These are phyloP conservation scores for Dipteronia sinensis DNA, from an alignment of 345 rosid species.

Conservation along the genomic window DNA sequence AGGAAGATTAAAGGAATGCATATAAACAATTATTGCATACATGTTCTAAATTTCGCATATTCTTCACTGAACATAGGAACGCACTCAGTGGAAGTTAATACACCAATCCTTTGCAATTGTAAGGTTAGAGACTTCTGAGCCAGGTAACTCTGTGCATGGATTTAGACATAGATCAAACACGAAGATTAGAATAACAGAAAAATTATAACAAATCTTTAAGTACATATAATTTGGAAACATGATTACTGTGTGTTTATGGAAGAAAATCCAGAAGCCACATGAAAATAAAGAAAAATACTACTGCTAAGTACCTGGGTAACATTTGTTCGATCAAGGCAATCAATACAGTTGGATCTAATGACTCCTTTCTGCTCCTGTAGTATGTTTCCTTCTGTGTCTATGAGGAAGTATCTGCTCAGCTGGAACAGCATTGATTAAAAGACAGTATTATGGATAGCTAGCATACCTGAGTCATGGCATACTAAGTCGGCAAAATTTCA, in stretches of 20 bases:
- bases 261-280: background rate
- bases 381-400: conserved; percentile 66
- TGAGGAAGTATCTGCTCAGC: conserved; percentile 86
- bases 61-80: conserved; percentile 67
- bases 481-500: conserved; percentile 12
- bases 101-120: conserved; percentile 74
- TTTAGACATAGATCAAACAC: conserved; percentile 26
- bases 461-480: conserved; percentile 26
- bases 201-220: background rate
- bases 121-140: conserved; percentile 69
- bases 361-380: conserved; percentile 89
- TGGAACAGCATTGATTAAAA: conserved; percentile 56
- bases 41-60: conserved; percentile 64
- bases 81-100: conserved; percentile 55
- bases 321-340: conserved; percentile 96
- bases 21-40: conserved; percentile 43
- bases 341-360: conserved; percentile 91
- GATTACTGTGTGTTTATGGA: background rate
- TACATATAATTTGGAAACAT: conserved; percentile 20
- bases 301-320: conserved; percentile 75
- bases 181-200: background rate
- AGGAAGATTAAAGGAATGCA: conserved; percentile 3
- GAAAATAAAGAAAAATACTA: too few relatives aligned
- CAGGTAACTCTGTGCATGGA: conserved; percentile 60
- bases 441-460: conserved; percentile 43